phyloP scores from a whole-genome alignment of 805 yeast species.

The Groenewaldozyma tartarivorans region DNA sequence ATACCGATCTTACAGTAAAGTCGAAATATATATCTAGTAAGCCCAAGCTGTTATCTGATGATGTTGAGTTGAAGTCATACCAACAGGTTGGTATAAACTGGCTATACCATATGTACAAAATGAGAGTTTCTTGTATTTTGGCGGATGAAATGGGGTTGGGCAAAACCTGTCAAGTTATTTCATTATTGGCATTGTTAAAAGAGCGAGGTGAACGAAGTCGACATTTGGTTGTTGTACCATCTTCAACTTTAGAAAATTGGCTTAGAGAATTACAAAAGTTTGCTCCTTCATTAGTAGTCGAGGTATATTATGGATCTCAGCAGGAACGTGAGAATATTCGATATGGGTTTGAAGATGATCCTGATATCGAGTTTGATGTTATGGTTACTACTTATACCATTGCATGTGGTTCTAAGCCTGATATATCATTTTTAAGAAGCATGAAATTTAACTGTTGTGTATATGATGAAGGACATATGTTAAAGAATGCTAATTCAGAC shows the following conservation, averaged over 20 bases:
- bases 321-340: conserved; percentile 79
- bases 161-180: conserved; percentile 91
- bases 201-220: conserved; percentile 63
- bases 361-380: conserved; percentile 60
- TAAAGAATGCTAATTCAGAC: conserved; percentile 82
- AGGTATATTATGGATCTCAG: conserved; percentile 89
- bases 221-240: conserved; percentile 89
- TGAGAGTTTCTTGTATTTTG: conserved; percentile 77
- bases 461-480: conserved; percentile 96
- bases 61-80: conserved; percentile 67
- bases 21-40: conserved; percentile 47
- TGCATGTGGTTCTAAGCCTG: conserved; percentile 80
- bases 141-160: conserved; percentile 99
- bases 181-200: conserved; percentile 80
- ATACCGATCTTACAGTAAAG: conserved; percentile 40
- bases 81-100: conserved; percentile 98
- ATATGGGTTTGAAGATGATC: conserved; percentile 37
- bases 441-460: conserved; percentile 79
- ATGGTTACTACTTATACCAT: conserved; percentile 88
- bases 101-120: conserved; percentile 70
- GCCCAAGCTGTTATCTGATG: conserved; percentile 58
- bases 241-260: conserved; percentile 97
- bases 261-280: conserved; percentile 85
- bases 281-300: conserved; percentile 69
- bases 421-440: conserved; percentile 65